Conservation (phyloP, 371 early-diverging fungal species). For the Capillidium heterosporum region DNA sequence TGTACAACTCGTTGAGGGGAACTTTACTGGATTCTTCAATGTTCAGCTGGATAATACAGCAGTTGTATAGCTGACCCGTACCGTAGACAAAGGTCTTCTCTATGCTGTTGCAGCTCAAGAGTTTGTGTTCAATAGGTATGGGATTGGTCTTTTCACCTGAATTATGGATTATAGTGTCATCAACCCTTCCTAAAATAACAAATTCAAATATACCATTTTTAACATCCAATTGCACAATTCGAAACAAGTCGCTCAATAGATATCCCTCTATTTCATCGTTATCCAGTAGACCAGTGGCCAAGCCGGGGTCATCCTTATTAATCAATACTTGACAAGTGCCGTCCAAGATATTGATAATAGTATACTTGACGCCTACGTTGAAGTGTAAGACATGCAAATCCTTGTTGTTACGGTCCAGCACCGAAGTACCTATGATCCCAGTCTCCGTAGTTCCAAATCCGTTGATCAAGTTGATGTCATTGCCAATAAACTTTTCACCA, state of each 20-base stretch:
- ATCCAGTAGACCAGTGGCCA: not conserved
- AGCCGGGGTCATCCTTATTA: not conserved
- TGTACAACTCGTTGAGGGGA: not conserved
- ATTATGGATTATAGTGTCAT: not conserved
- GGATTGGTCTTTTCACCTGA: slow-evolving; percentile 6
- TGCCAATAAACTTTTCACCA: not conserved
- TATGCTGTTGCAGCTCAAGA: not conserved
- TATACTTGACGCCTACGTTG: not conserved
- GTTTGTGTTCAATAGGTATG: not conserved
- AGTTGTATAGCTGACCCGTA: not conserved
- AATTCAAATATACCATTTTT: not conserved
- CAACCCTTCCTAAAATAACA: not conserved
- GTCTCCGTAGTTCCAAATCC: not conserved
- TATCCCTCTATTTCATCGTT: not conserved
- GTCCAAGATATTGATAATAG: not conserved
- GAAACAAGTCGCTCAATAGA: not conserved
- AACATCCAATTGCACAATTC: not conserved
- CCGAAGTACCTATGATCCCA: not conserved
- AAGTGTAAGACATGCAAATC: not conserved
- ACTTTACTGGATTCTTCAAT: no score
- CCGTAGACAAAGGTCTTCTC: not conserved
- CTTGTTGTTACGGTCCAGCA: not conserved
- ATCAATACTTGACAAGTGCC: not conserved
- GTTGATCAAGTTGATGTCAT: not conserved
- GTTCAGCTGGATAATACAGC: not conserved